A percentile compares a stretch with the other conserved stretches of the same genome.
Conservation (phyloP, 73 alveolate genomes). For the Paramecium caudatum region DNA sequence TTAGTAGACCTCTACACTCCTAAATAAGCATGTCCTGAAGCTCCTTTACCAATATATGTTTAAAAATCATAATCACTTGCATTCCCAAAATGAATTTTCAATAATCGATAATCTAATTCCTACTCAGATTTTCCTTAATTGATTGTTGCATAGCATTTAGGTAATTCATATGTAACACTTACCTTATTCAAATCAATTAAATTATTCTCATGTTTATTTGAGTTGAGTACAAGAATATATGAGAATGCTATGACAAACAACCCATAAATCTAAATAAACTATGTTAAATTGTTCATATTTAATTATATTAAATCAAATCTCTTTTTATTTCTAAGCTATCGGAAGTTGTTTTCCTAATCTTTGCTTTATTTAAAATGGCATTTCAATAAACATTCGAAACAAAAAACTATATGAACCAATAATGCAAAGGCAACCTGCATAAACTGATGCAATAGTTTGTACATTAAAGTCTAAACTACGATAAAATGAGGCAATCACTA, state of each 20-base stretch:
- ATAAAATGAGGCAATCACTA: slow-evolving; percentile 30
- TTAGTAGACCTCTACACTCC: slow-evolving; percentile 34
- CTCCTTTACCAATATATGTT: slow-evolving; percentile 44
- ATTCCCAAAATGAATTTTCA: slow-evolving; percentile 27
- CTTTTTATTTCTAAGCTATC: not conserved
- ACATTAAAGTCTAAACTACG: slow-evolving; percentile 8
- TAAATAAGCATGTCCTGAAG: slow-evolving; percentile 60
- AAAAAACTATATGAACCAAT: not conserved
- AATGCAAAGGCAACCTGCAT: not conserved
- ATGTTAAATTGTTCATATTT: not conserved
- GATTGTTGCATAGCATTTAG: slow-evolving; percentile 35
- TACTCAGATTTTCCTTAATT: slow-evolving; percentile 41
- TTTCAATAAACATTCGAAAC: not conserved
- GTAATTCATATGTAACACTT: not conserved
- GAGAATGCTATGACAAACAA: not conserved
- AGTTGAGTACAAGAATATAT: not conserved
- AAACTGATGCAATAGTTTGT: not conserved
- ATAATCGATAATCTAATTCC: slow-evolving; percentile 28
- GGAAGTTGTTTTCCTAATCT: not conserved
- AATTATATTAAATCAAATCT: slow-evolving; percentile 6
- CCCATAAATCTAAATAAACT: not conserved
- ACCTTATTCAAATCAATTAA: not conserved
- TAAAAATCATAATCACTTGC: slow-evolving; percentile 8
- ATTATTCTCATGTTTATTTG: slow-evolving; percentile 18
- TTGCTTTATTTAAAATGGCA: slow-evolving; percentile 17